Percentiles rank a stretch among this genome's conserved stretches.
Evolutionary conservation across 2,329 filamentous ascomycete species (phyloP).

Genomic region (Cryphonectria parasitica): DNA sequence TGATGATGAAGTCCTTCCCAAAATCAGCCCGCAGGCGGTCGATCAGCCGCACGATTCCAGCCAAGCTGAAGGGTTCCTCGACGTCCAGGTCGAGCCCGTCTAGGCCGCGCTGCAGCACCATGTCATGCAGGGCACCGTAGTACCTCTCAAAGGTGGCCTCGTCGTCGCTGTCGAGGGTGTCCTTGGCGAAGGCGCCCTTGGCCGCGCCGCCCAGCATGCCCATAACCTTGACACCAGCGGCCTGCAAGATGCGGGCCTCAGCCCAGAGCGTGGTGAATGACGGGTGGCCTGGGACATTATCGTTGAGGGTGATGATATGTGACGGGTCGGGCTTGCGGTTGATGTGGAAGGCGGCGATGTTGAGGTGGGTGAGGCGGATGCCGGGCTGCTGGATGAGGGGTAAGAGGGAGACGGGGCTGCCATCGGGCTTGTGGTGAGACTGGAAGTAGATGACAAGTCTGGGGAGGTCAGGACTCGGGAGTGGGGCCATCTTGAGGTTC

Average conservation of each 20-base stretch:
- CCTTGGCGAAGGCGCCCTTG: conserved; percentile 63
- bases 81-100: conserved; percentile 75
- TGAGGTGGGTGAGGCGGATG: conserved; percentile 67
- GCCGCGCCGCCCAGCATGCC: conserved; percentile 83
- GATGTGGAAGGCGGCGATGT: conserved; percentile 78
- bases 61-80: conserved; percentile 72
- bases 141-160: conserved; percentile 67
- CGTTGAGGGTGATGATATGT: conserved; percentile 68
- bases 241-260: conserved; percentile 71
- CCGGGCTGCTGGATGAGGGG: conserved; percentile 44
- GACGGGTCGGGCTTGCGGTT: conserved; percentile 64
- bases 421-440: conserved; percentile 46
- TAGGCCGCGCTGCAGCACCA: conserved; percentile 61
- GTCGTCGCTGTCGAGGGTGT: conserved; percentile 53
- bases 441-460: conserved; percentile 46
- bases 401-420: conserved; percentile 45
- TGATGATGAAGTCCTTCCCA: conserved; percentile 70
- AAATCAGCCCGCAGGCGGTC: conserved; percentile 69
- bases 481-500: conserved; percentile 36
- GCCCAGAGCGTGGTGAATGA: conserved; percentile 71
- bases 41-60: conserved; percentile 64
- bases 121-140: conserved; percentile 66
- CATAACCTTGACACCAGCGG: conserved; percentile 72
- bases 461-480: conserved; percentile 34
- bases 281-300: conserved; percentile 66